phyloP scores from a whole-genome alignment of 106 monocot species.

The Dactylorhiza incarnata region DNA sequence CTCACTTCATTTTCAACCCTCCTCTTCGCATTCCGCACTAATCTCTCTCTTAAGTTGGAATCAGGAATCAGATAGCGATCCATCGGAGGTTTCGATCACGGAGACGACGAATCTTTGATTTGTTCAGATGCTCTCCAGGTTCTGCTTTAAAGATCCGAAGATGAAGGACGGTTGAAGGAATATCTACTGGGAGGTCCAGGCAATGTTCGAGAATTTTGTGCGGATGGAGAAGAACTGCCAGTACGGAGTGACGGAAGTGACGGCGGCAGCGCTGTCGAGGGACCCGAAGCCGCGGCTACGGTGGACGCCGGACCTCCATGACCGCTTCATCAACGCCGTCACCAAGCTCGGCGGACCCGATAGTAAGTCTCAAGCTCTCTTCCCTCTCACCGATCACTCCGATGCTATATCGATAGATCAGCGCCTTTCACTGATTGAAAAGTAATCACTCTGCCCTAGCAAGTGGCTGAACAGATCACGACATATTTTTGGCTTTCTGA shows the following conservation, averaged over 20 bases:
- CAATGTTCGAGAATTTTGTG: background rate
- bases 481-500: background rate
- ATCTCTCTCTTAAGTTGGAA: background rate
- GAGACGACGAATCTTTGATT: background rate
- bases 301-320: conserved; percentile 90
- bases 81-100: background rate
- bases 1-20: background rate
- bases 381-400: background rate
- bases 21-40: background rate
- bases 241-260: background rate
- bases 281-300: conserved; percentile 79
- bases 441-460: background rate
- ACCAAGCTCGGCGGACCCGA: conserved; percentile 76
- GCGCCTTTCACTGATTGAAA: background rate
- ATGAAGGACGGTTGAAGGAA: background rate
- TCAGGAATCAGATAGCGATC: background rate
- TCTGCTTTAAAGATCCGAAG: background rate
- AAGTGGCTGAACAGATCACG: background rate
- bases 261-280: conserved; percentile 34
- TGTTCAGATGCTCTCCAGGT: background rate
- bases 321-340: conserved; percentile 82
- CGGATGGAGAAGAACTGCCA: background rate
- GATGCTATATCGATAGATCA: background rate
- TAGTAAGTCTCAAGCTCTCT: conserved; percentile 28
- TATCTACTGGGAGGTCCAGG: background rate